These are phyloP conservation scores for Fusarium sp. DNA, from an alignment of 2,329 filamentous ascomycete species.

Conservation along the genomic window DNA sequence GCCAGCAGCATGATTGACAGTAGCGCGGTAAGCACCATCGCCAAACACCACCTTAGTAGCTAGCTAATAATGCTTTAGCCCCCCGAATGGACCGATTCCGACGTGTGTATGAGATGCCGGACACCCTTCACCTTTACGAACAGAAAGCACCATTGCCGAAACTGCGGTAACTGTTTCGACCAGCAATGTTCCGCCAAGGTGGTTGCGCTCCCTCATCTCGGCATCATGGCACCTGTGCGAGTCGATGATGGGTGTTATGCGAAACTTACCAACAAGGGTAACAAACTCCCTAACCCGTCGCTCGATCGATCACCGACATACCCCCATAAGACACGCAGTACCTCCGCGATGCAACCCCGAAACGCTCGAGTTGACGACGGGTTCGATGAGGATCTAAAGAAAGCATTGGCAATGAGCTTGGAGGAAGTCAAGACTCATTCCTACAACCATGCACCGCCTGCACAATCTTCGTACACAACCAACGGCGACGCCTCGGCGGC, in stretches of 20 bases:
- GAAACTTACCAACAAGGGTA: slow-evolving; percentile 80
- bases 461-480: slow-evolving; percentile 52
- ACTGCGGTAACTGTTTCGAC: slow-evolving; percentile 98
- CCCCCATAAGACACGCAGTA: slow-evolving; percentile 72
- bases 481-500: slow-evolving; percentile 51
- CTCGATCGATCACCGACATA: slow-evolving; percentile 61
- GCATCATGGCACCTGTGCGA: slow-evolving; percentile 88
- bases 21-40: slow-evolving; percentile 77
- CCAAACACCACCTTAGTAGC: no score
- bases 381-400: slow-evolving; percentile 95
- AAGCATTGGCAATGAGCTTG: slow-evolving; percentile 94
- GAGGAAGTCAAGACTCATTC: slow-evolving; percentile 86
- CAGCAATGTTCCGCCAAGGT: slow-evolving; percentile 92
- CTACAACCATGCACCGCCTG: slow-evolving; percentile 76
- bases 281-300: slow-evolving; percentile 55
- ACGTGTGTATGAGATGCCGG: slow-evolving; percentile 98
- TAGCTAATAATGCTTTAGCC: slow-evolving; percentile 65
- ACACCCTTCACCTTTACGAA: slow-evolving; percentile 98
- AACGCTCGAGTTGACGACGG: slow-evolving; percentile 88
- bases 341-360: slow-evolving; percentile 84
- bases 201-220: slow-evolving; percentile 88
- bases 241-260: slow-evolving; percentile 97
- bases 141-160: slow-evolving; percentile 96
- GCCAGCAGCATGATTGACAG: slow-evolving; percentile 99
- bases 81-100: slow-evolving; percentile 96